These are phyloP conservation scores for Westerdykella aurantiaca DNA, from an alignment of 2,329 filamentous ascomycete species.

Conservation along the genomic window DNA sequence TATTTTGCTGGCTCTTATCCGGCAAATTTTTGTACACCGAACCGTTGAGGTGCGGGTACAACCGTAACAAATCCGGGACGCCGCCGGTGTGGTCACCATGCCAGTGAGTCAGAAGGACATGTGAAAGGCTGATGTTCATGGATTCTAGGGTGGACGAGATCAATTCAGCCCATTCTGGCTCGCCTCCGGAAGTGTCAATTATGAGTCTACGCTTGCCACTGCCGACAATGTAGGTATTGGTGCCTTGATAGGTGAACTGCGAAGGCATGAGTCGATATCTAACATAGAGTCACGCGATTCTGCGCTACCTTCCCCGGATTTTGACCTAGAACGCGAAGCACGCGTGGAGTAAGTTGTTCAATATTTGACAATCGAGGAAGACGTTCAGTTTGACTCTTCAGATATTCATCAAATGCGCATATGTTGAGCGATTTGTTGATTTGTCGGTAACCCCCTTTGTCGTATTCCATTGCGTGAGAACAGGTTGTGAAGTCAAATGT, in stretches of 20 bases:
- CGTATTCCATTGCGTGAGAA: conserved; percentile 16
- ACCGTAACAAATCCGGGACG: conserved; percentile 35
- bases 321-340: conserved; percentile 42
- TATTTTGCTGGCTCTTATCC: conserved; percentile 25
- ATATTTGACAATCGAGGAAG: conserved; percentile 39
- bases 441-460: conserved; percentile 38
- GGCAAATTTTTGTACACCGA: conserved; percentile 38
- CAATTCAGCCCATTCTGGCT: conserved; percentile 31
- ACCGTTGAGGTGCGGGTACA: conserved; percentile 22
- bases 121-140: conserved; percentile 32
- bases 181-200: conserved; percentile 35
- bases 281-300: too few species aligned
- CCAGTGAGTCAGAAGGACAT: conserved; percentile 43
- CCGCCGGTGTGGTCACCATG: conserved; percentile 43
- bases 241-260: conserved; percentile 38
- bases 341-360: conserved; percentile 39
- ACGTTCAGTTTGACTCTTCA: conserved; percentile 34
- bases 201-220: conserved; percentile 32
- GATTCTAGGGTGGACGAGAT: conserved; percentile 30
- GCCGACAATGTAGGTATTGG: conserved; percentile 40
- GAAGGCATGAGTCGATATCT: background rate
- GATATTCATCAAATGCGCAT: conserved; percentile 47
- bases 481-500: conserved; percentile 2
- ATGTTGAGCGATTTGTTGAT: conserved; percentile 47
- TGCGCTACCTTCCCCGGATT: conserved; percentile 40